Evolutionary conservation across 179 eudicot species (phyloP).

Genomic region (Carnegiea gigantea): DNA sequence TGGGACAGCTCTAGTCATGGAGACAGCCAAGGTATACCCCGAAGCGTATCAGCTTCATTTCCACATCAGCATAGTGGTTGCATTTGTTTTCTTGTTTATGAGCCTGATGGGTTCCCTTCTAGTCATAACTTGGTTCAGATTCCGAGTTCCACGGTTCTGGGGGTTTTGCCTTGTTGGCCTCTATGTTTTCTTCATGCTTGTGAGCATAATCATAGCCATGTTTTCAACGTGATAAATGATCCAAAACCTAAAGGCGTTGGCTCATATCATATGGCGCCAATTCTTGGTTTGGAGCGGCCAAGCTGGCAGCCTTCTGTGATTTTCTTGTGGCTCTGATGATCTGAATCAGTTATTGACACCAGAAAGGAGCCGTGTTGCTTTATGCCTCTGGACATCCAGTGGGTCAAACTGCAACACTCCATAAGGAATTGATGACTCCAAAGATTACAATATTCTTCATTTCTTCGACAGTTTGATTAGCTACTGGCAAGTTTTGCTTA

Average conservation of each 20-base stretch:
- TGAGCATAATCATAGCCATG: conserved; percentile 71
- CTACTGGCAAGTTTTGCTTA: background rate
- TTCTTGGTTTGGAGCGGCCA: background rate
- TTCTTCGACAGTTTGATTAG: background rate
- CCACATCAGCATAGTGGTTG: conserved; percentile 79
- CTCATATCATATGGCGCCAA: background rate
- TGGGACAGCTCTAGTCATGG: conserved; percentile 76
- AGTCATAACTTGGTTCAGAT: conserved; percentile 79
- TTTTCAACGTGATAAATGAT: conserved; percentile 39
- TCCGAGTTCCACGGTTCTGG: conserved; percentile 94
- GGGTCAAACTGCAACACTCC: background rate
- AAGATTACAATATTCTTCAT: background rate
- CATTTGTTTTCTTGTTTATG: conserved; percentile 81
- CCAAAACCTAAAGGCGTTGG: background rate
- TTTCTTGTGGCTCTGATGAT: background rate
- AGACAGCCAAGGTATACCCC: conserved; percentile 69
- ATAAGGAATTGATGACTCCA: background rate
- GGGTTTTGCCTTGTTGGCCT: conserved; percentile 96
- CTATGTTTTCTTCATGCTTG: conserved; percentile 59
- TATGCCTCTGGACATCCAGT: background rate
- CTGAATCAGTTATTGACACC: background rate
- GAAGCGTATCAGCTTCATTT: conserved; percentile 75
- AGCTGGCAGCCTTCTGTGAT: background rate
- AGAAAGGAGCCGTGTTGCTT: background rate
- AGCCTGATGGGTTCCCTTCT: conserved; percentile 96